phyloP scores from a whole-genome alignment of 2,329 filamentous ascomycete genomes.

The Botrytis byssoidea region DNA sequence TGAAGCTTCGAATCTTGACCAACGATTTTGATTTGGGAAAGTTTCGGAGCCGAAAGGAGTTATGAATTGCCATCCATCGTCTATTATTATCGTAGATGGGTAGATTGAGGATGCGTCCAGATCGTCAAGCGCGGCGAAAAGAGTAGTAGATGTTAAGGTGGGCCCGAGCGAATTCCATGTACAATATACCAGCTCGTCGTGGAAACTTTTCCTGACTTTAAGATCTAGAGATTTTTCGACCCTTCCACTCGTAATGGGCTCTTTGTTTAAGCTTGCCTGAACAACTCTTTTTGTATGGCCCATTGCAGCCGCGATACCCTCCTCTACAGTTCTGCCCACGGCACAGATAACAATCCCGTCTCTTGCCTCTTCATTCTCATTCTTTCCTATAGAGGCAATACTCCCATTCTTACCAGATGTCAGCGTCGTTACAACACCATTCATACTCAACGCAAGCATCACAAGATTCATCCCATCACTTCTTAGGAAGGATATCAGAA shows the following conservation, averaged over 20 bases:
- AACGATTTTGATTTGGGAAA: constrained; percentile 11
- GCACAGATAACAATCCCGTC: constrained; percentile 16
- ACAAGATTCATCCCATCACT: constrained; percentile 22
- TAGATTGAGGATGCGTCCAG: constrained; percentile 17
- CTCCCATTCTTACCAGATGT: constrained; percentile 19
- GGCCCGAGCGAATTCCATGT: constrained; percentile 27
- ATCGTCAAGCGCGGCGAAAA: constrained; percentile 20
- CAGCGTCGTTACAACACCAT: constrained; percentile 19
- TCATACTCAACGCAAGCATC: constrained; percentile 23
- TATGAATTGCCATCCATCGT: constrained; percentile 28
- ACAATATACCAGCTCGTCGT: constrained; percentile 24
- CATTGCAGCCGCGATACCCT: constrained; percentile 21
- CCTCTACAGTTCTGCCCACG: constrained; percentile 20
- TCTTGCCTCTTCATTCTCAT: constrained; percentile 14
- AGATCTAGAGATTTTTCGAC: too few species aligned
- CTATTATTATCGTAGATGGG: constrained; percentile 28
- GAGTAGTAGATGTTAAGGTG: constrained; percentile 16
- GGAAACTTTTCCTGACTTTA: background rate
- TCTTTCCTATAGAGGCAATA: constrained; percentile 14
- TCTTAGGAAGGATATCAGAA: constrained; percentile 24
- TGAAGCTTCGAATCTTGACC: constrained; percentile 24
- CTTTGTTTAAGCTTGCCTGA: background rate
- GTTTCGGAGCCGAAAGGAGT: constrained; percentile 12
- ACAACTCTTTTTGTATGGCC: constrained; percentile 18
- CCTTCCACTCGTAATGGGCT: background rate